A percentile compares a stretch with the other conserved stretches of the same genome.
Conservation (phyloP, 169 alveolate genomes). For the Theileria luwenshuni region DNA sequence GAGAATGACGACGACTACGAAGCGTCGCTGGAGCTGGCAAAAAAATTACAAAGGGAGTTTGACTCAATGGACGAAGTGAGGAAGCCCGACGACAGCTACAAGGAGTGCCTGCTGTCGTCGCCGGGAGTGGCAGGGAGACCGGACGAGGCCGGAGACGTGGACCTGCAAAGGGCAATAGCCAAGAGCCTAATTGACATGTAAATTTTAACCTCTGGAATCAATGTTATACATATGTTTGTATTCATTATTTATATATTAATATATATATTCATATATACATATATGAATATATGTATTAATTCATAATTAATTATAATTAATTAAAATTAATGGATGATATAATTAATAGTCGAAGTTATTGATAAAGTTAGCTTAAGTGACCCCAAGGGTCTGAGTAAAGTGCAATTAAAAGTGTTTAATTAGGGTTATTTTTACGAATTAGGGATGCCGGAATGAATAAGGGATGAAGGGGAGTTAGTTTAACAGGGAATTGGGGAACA, state of each 20-base stretch:
- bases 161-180: slow-evolving; percentile 68
- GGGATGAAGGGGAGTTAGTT: too few relatives aligned
- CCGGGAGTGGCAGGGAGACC: not conserved
- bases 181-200: slow-evolving; percentile 66
- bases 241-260: too few relatives aligned
- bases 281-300: too few relatives aligned
- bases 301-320: too few relatives aligned
- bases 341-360: too few relatives aligned
- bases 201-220: not conserved
- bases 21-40: slow-evolving; percentile 62
- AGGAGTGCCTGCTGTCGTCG: slow-evolving; percentile 37
- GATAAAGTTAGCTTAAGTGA: too few relatives aligned
- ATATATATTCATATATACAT: not conserved
- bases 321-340: too few relatives aligned
- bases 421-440: too few relatives aligned
- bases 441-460: too few relatives aligned
- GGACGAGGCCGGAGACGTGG: slow-evolving; percentile 44
- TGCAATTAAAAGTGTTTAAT: too few relatives aligned
- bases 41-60: slow-evolving; percentile 63
- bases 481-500: too few relatives aligned
- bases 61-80: slow-evolving; percentile 42
- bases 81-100: slow-evolving; percentile 46
- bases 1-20: slow-evolving; percentile 41
- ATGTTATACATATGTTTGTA: not conserved
- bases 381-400: too few relatives aligned